Evolutionary conservation across 768 basidiomycete species (phyloP).

Genomic region (Daedaleopsis sinensis): DNA sequence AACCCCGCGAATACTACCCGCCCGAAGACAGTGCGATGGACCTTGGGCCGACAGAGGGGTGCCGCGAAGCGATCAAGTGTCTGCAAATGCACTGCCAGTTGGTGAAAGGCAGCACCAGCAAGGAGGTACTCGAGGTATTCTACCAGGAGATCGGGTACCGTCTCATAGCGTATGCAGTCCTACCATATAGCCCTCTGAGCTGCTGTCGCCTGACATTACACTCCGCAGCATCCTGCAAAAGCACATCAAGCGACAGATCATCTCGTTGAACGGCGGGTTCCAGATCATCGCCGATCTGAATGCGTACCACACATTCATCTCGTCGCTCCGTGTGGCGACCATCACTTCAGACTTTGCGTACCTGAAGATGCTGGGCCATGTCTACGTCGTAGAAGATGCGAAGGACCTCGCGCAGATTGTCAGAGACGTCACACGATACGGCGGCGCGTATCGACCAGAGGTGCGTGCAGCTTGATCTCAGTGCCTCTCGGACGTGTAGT

Average conservation of each 20-base stretch:
- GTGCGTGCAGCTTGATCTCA: constrained; percentile 38
- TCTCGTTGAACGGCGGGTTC: constrained; percentile 92
- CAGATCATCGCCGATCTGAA: constrained; percentile 97
- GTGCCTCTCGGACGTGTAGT: too few species aligned
- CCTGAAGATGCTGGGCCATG: constrained; percentile 96
- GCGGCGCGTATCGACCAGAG: constrained; percentile 93
- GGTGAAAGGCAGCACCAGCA: constrained; percentile 90
- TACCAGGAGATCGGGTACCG: constrained; percentile 97
- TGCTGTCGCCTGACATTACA: neutral
- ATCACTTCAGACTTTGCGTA: constrained; percentile 90
- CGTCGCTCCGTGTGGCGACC: constrained; percentile 77
- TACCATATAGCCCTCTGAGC: neutral
- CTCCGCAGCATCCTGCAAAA: constrained; percentile 83
- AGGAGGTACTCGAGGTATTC: constrained; percentile 97
- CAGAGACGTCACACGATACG: constrained; percentile 92
- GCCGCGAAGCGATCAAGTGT: constrained; percentile 87
- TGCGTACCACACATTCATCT: constrained; percentile 87
- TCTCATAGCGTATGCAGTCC: constrained; percentile 31
- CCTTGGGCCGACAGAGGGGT: constrained; percentile 84
- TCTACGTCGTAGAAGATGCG: constrained; percentile 94
- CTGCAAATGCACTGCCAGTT: constrained; percentile 90
- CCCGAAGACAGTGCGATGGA: constrained; percentile 79
- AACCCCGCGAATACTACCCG: constrained; percentile 89
- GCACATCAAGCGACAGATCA: constrained; percentile 96
- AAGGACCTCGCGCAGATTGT: constrained; percentile 97